These are phyloP conservation scores for Cladosporium sp. DNA, from an alignment of 2,329 filamentous ascomycete genomes.

Conservation along the genomic window DNA sequence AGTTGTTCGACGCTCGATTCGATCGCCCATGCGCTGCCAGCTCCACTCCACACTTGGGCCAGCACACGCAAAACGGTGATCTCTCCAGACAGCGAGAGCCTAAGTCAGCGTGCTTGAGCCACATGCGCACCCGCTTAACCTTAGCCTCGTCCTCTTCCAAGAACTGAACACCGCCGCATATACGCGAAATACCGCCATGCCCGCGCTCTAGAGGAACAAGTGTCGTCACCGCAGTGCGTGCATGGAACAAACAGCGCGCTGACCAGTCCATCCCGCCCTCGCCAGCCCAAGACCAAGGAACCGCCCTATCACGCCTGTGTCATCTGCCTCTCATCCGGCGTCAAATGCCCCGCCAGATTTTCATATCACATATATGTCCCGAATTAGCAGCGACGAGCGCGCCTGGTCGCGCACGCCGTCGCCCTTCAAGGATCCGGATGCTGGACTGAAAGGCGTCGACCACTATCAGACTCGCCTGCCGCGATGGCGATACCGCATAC, in stretches of 20 bases:
- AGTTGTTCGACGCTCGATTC: background rate
- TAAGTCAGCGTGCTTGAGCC: conserved; percentile 2
- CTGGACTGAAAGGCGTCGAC: conserved; percentile 77
- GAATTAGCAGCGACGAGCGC: conserved; percentile 16
- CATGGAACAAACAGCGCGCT: background rate
- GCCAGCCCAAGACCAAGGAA: background rate
- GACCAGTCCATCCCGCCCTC: background rate
- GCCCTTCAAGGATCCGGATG: conserved; percentile 54
- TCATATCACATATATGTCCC: conserved; percentile 16
- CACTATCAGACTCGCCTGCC: conserved; percentile 69
- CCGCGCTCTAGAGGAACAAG: conserved; percentile 9
- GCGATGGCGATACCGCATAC: conserved; percentile 82
- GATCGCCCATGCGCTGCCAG: background rate
- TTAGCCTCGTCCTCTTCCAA: conserved; percentile 4
- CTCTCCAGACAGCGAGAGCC: background rate
- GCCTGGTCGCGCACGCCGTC: conserved; percentile 30
- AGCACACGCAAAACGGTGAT: conserved; percentile 5
- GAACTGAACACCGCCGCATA: background rate
- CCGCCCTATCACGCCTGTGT: background rate
- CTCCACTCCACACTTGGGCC: conserved; percentile 2
- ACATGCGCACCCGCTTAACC: background rate
- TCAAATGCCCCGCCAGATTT: conserved; percentile 17
- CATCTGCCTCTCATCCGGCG: conserved; percentile 7
- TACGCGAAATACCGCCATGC: conserved; percentile 10
- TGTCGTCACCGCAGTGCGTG: conserved; percentile 7